These are phyloP conservation scores for Salpingoeca rosetta DNA, from an alignment of 78 protist genomes.

Conservation along the genomic window DNA sequence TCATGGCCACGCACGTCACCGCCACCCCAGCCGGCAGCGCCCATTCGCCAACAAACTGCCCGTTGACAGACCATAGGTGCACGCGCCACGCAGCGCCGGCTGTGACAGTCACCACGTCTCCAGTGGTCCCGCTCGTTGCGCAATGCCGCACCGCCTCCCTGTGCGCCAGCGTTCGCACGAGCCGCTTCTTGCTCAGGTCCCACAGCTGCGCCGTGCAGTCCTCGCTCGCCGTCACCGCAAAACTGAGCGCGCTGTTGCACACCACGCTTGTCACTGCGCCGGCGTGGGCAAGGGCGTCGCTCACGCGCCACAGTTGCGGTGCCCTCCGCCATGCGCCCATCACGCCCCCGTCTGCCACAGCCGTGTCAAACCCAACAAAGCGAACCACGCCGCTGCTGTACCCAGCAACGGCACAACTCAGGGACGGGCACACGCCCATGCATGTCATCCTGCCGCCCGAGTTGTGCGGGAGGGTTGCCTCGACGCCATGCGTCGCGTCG, in stretches of 20 bases:
- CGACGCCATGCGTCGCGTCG: too few relatives aligned
- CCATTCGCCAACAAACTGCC: too few relatives aligned
- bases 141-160: too few relatives aligned
- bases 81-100: too few relatives aligned
- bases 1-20: too few relatives aligned
- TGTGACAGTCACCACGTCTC: too few relatives aligned
- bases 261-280: slow-evolving; percentile 40
- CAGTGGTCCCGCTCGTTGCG: too few relatives aligned
- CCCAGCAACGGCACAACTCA: slow-evolving; percentile 33
- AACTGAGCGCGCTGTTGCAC: slow-evolving; percentile 26
- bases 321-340: slow-evolving; percentile 25
- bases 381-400: slow-evolving; percentile 36
- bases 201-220: slow-evolving; percentile 50
- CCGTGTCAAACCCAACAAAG: slow-evolving; percentile 40
- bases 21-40: too few relatives aligned
- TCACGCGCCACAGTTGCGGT: slow-evolving; percentile 18
- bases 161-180: slow-evolving; percentile 29
- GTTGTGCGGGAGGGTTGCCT: slow-evolving; percentile 20
- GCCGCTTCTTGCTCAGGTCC: slow-evolving; percentile 53
- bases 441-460: slow-evolving; percentile 39
- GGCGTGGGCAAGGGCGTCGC: slow-evolving; percentile 44
- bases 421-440: too few relatives aligned
- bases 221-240: slow-evolving; percentile 39
- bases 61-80: too few relatives aligned
- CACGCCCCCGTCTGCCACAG: slow-evolving; percentile 37